phyloP scores from a whole-genome alignment of 805 yeast species.

The Yamadazyma tumulicola region DNA sequence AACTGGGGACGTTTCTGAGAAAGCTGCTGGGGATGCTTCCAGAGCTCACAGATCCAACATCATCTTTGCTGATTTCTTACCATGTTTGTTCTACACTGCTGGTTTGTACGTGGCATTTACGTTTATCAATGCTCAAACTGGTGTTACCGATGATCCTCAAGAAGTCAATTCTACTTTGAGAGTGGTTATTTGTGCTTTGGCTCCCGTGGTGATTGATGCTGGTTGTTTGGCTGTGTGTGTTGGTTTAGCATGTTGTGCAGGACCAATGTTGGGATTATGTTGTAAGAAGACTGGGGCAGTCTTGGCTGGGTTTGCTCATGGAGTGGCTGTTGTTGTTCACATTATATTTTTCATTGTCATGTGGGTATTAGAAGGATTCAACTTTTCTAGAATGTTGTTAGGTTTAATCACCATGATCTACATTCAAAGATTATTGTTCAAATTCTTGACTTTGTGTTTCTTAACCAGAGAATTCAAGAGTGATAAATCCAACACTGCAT shows the following conservation, averaged over 20 bases:
- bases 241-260: conserved; percentile 92
- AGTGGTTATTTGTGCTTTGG: conserved; percentile 76
- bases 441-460: conserved; percentile 70
- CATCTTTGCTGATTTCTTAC: conserved; percentile 73
- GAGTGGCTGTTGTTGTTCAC: conserved; percentile 86
- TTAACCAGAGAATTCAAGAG: conserved; percentile 95
- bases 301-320: conserved; percentile 94
- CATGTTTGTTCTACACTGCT: conserved; percentile 68
- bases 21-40: conserved; percentile 63
- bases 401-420: conserved; percentile 84
- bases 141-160: conserved; percentile 50
- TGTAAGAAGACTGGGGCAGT: conserved; percentile 97
- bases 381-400: conserved; percentile 78
- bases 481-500: conserved; percentile 93
- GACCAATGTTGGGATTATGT: conserved; percentile 91
- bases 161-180: conserved; percentile 70
- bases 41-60: conserved; percentile 78
- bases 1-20: conserved; percentile 65
- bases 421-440: conserved; percentile 84
- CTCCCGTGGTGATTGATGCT: conserved; percentile 85
- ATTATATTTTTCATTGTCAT: conserved; percentile 85
- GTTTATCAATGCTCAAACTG: conserved; percentile 81
- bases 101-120: conserved; percentile 76
- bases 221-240: conserved; percentile 78
- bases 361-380: conserved; percentile 97